Evolutionary conservation across 257 asterid genomes (phyloP).

Genomic region (Ilex asprella): DNA sequence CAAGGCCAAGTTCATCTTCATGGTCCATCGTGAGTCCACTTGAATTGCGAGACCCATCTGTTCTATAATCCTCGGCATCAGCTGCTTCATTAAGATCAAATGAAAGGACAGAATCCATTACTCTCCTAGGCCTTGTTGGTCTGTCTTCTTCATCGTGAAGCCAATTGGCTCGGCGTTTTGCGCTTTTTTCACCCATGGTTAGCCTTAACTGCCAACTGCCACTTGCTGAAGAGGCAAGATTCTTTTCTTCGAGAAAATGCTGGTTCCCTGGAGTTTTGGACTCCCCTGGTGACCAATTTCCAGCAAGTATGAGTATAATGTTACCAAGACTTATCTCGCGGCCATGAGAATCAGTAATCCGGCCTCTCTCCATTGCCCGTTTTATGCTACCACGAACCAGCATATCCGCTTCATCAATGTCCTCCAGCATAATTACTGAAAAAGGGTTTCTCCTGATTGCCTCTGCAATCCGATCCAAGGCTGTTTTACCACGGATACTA

Average conservation of each 20-base stretch:
- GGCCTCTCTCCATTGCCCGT: slow-evolving; percentile 66
- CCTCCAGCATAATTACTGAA: slow-evolving; percentile 80
- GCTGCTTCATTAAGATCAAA: slow-evolving; percentile 66
- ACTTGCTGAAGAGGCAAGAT: slow-evolving; percentile 34
- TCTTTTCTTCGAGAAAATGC: slow-evolving; percentile 36
- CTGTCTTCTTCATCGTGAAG: slow-evolving; percentile 37
- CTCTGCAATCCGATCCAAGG: slow-evolving; percentile 67
- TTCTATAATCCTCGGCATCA: slow-evolving; percentile 38
- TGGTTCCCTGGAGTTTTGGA: slow-evolving; percentile 26
- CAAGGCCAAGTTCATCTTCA: slow-evolving; percentile 52
- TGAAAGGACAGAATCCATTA: slow-evolving; percentile 32
- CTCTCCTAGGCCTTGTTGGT: slow-evolving; percentile 33
- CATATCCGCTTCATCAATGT: slow-evolving; percentile 65
- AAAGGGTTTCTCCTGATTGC: slow-evolving; percentile 62
- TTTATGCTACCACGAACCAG: slow-evolving; percentile 53
- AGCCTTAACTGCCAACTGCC: slow-evolving; percentile 58
- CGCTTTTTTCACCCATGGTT: slow-evolving; percentile 39
- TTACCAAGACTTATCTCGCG: slow-evolving; percentile 83
- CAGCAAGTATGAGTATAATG: slow-evolving; percentile 58
- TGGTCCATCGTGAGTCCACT: slow-evolving; percentile 75
- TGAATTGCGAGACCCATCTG: slow-evolving; percentile 72
- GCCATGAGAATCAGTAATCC: slow-evolving; percentile 75
- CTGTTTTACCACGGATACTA: slow-evolving; percentile 64
- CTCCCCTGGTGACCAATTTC: slow-evolving; percentile 66
- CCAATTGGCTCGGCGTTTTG: slow-evolving; percentile 53